Percentiles rank a stretch among this genome's conserved stretches.
Conservation (phyloP, 2,329 filamentous ascomycete genomes). For the Trichoderma koningii region DNA sequence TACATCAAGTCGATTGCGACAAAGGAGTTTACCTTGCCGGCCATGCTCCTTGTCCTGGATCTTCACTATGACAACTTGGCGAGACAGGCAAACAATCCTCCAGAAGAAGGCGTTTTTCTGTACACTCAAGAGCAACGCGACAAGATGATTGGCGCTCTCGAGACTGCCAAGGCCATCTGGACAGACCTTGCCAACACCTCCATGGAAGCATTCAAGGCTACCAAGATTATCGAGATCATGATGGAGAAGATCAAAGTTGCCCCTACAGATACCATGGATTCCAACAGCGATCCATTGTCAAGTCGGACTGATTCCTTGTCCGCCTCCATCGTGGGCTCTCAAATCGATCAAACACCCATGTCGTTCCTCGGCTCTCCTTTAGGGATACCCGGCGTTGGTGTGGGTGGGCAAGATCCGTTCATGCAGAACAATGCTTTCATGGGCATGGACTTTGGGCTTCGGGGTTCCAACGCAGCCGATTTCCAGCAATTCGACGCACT, state of each 20-base stretch:
- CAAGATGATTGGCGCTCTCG: constrained; percentile 75
- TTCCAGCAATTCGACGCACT: constrained; percentile 39
- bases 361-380: constrained; percentile 35
- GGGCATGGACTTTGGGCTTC: constrained; percentile 48
- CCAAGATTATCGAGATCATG: constrained; percentile 79
- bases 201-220: constrained; percentile 89
- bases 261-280: not conserved
- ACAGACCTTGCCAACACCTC: constrained; percentile 72
- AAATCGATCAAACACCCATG: constrained; percentile 42
- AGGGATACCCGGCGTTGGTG: constrained; percentile 36
- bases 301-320: constrained; percentile 33
- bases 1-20: constrained; percentile 78
- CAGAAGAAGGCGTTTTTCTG: constrained; percentile 51
- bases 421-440: constrained; percentile 47
- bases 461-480: constrained; percentile 38
- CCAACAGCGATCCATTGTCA: constrained; percentile 22
- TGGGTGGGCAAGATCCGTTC: constrained; percentile 36
- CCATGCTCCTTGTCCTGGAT: constrained; percentile 81
- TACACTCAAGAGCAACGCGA: constrained; percentile 63
- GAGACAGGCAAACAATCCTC: constrained; percentile 42
- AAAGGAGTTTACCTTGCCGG: constrained; percentile 82
- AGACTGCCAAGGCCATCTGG: constrained; percentile 78
- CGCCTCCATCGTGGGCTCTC: constrained; percentile 44
- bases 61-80: constrained; percentile 68
- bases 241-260: constrained; percentile 67